phyloP scores from a whole-genome alignment of 768 basidiomycete genomes.

The Ephemerocybe angulata region DNA sequence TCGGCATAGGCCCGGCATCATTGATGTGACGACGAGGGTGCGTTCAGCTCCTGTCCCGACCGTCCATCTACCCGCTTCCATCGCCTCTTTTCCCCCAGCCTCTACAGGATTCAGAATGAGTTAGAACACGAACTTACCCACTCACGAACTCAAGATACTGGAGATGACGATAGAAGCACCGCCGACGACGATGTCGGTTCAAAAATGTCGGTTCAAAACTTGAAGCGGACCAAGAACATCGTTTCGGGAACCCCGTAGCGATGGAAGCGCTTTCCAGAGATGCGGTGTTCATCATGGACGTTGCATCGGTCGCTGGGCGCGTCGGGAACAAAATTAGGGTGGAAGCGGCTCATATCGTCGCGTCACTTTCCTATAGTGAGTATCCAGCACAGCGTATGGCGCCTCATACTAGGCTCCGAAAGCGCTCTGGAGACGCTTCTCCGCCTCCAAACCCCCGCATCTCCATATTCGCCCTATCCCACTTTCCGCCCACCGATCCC shows the following conservation, averaged over 20 bases:
- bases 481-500: conserved; percentile 36
- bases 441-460: conserved; percentile 54
- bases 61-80: too few species aligned
- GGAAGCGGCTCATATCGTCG: conserved; percentile 72
- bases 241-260: conserved; percentile 76
- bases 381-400: neutral
- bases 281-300: conserved; percentile 53
- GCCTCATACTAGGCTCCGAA: conserved; percentile 48
- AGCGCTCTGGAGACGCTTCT: conserved; percentile 57
- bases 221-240: conserved; percentile 70
- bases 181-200: too few species aligned
- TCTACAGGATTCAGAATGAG: too few species aligned
- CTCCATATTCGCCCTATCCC: conserved; percentile 59
- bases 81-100: too few species aligned
- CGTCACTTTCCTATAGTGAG: conserved; percentile 68
- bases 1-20: too few species aligned
- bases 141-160: too few species aligned
- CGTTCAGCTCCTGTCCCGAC: too few species aligned
- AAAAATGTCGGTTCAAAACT: conserved; percentile 31
- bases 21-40: too few species aligned
- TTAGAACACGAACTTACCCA: too few species aligned
- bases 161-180: neutral
- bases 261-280: conserved; percentile 60
- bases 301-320: conserved; percentile 14
- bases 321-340: conserved; percentile 27